Conservation (phyloP, 768 basidiomycete species). For the Auriscalpium vulgare region DNA sequence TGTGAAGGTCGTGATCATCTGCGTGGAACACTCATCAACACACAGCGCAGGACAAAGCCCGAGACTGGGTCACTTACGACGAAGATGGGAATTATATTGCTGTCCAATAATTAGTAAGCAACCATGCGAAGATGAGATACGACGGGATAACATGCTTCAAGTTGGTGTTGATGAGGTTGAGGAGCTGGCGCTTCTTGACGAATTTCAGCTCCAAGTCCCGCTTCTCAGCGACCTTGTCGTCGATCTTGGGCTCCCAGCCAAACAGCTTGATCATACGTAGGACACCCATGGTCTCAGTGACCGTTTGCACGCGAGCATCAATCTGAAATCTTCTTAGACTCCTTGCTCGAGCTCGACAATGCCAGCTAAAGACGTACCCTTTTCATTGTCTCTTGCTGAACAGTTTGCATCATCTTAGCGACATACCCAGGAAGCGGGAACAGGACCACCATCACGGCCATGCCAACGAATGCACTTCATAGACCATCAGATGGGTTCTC, state of each 20-base stretch:
- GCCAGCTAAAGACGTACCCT: slow-evolving; percentile 19
- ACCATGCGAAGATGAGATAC: background rate
- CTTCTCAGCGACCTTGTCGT: slow-evolving; percentile 24
- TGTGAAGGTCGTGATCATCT: slow-evolving; percentile 10
- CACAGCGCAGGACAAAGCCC: background rate
- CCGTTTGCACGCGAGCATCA: slow-evolving; percentile 37
- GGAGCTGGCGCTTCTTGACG: slow-evolving; percentile 27
- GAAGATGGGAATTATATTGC: slow-evolving; percentile 30
- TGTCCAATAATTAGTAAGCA: slow-evolving; percentile 7
- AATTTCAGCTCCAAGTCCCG: slow-evolving; percentile 31
- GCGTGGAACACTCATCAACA: background rate
- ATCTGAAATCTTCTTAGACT: slow-evolving; percentile 22
- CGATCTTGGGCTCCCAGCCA: slow-evolving; percentile 47
- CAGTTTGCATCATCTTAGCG: slow-evolving; percentile 26
- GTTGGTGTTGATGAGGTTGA: slow-evolving; percentile 27
- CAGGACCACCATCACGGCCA: slow-evolving; percentile 30
- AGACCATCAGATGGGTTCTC: background rate
- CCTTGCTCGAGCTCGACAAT: background rate
- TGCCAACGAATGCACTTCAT: slow-evolving; percentile 32
- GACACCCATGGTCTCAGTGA: slow-evolving; percentile 34
- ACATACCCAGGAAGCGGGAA: slow-evolving; percentile 36
- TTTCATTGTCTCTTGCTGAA: slow-evolving; percentile 33
- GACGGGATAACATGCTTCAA: slow-evolving; percentile 19
- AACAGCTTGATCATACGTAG: slow-evolving; percentile 53
- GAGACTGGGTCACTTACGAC: slow-evolving; percentile 6